Evolutionary conservation across 1,284 basidiomycete species (phyloP), one percentile per base, ranked within the genome.

Genomic region (Porodaedalea pini): DNA sequence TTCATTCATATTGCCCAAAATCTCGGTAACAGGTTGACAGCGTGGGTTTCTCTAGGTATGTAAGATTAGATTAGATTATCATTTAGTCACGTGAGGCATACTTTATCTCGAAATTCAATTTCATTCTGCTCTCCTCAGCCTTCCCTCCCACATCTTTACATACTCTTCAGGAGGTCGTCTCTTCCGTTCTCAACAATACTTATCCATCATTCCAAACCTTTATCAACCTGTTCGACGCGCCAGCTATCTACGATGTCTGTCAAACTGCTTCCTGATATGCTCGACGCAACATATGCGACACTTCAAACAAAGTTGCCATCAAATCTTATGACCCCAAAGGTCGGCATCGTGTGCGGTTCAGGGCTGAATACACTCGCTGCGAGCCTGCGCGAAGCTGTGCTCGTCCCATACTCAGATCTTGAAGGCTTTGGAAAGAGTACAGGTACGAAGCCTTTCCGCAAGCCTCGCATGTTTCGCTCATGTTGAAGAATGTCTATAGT

Each of bases 261-360:
- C 21, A 56, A 51, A 31, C 54, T 54, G 5, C 50, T 60, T 7
- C n/a, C 40, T 19, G 58, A 58, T 15, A 23, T 58, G 21, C 47
- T 65, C 39, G 41, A 56, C n/a, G 29, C 54, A 13, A 62, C 65
- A 3, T 36, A 62, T 40, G 49, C 57, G n/a, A 57, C 56, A 15
- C 27, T 67, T 2, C 53, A 60, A 25, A 41, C 44, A 2, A 41
- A 53, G 25, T 65, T 85, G 17, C 77, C 79, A 1, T 66, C 69
- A 7, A 65, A 67, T 5, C 73, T 85, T n/a, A 73, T 75, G 51
- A 71, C 64, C 17, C 88, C 88, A 11, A 76, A 75, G 27, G 78
- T 89, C n/a, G 88, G 85, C 17, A 88, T 91, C 61, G 81, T 91
- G 25, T 91, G 88, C 66, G 88, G 88, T 62, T 90, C 88, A 1